Evolutionary conservation across 495 filamentous ascomycete species (phyloP).

Genomic region (Xylaria cubensis): DNA sequence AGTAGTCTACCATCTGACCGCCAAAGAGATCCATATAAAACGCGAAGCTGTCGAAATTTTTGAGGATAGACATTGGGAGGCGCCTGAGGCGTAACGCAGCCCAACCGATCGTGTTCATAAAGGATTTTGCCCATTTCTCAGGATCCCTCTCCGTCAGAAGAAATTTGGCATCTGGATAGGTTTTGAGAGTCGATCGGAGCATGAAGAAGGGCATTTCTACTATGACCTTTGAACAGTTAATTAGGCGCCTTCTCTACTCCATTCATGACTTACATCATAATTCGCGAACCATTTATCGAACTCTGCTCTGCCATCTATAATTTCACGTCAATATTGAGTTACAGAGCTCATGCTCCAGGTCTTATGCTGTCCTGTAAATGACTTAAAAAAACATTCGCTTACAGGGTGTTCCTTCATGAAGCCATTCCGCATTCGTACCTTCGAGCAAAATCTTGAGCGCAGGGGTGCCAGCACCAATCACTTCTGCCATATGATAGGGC

Average conservation of each 20-base stretch:
- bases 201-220: conserved; percentile 44
- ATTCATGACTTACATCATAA: conserved; percentile 36
- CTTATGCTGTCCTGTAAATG: not conserved
- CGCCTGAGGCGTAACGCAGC: not conserved
- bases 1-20: conserved; percentile 5
- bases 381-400: conserved; percentile 12
- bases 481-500: conserved; percentile 42
- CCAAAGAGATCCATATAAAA: conserved; percentile 25
- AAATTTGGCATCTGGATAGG: conserved; percentile 46
- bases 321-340: not conserved
- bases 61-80: conserved; percentile 36
- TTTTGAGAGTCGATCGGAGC: conserved; percentile 31
- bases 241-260: not conserved
- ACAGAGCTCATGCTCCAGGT: not conserved
- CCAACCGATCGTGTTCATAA: conserved; percentile 32
- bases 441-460: conserved; percentile 32
- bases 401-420: conserved; percentile 38
- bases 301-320: conserved; percentile 36
- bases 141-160: conserved; percentile 42
- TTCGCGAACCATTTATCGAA: conserved; percentile 43
- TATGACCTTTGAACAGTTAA: conserved; percentile 28
- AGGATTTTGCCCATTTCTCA: conserved; percentile 43
- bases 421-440: conserved; percentile 32
- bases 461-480: conserved; percentile 16
- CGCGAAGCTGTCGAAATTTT: conserved; percentile 31